Conservation (phyloP, 768 basidiomycete species). For the Phylloporus rhodoxanthus region DNA sequence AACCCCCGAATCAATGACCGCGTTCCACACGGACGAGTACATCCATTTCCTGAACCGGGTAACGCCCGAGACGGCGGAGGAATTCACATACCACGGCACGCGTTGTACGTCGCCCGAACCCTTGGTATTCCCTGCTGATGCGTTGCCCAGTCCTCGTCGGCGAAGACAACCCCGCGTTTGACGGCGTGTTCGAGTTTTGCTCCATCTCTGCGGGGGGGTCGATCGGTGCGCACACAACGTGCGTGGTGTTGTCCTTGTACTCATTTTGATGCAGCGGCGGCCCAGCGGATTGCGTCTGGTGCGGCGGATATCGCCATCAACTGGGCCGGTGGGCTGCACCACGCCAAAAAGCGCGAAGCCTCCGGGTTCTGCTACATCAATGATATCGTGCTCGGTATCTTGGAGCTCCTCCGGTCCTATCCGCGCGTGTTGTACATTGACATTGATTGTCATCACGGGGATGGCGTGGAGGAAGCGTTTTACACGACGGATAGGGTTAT, state of each 20-base stretch:
- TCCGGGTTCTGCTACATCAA: constrained; percentile 99
- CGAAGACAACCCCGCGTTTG: constrained; percentile 95
- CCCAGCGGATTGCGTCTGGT: constrained; percentile 72
- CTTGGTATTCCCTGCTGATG: not conserved
- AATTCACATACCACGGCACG: constrained; percentile 76
- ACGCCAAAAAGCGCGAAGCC: constrained; percentile 98
- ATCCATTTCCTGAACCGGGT: constrained; percentile 86
- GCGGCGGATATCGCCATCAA: constrained; percentile 82
- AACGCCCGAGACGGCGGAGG: constrained; percentile 85
- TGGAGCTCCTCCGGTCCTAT: constrained; percentile 83
- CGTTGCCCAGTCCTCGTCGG: constrained; percentile 50
- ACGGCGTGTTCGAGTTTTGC: constrained; percentile 95
- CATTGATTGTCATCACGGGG: constrained; percentile 97
- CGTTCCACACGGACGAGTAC: constrained; percentile 98
- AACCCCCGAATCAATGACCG: constrained; percentile 72
- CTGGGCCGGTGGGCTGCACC: constrained; percentile 98
- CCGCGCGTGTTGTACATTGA: constrained; percentile 94
- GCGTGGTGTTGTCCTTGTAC: not conserved
- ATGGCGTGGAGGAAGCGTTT: constrained; percentile 98
- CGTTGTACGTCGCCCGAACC: constrained; percentile 55
- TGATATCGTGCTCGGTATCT: constrained; percentile 90
- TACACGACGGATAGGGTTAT: constrained; percentile 96
- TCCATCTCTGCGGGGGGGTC: constrained; percentile 95
- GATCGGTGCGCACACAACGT: constrained; percentile 51
- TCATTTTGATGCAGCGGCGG: constrained; percentile 46